Conservation (phyloP, 495 filamentous ascomycete species). For the Evansstolkia leycettana region DNA sequence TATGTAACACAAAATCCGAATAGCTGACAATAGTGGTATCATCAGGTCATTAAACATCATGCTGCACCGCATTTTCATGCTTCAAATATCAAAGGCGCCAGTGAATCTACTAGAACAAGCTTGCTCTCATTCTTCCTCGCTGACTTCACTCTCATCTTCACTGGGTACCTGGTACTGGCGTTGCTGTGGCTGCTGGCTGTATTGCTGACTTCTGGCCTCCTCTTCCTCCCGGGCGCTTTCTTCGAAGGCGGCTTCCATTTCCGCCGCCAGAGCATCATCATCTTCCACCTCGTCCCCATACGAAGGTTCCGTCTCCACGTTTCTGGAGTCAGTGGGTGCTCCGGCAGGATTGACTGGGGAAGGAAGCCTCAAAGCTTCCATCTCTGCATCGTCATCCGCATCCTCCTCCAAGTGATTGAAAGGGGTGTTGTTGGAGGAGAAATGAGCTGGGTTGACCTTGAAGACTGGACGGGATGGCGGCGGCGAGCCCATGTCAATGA, state of each 20-base stretch:
- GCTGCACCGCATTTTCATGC: too few species aligned
- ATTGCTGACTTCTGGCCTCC: slow-evolving; percentile 22
- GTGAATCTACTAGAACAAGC: background rate
- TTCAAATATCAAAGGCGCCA: too few species aligned
- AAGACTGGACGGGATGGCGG: slow-evolving; percentile 22
- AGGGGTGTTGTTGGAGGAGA: slow-evolving; percentile 29
- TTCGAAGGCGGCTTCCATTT: slow-evolving; percentile 39
- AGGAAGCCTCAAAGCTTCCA: slow-evolving; percentile 28
- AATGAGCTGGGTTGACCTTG: slow-evolving; percentile 29
- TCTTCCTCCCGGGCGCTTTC: slow-evolving; percentile 27
- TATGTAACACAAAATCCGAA: background rate
- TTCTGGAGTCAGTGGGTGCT: slow-evolving; percentile 2
- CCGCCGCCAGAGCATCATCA: slow-evolving; percentile 30
- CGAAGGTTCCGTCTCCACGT: slow-evolving; percentile 2
- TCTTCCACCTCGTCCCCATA: slow-evolving; percentile 23
- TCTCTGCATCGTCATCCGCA: slow-evolving; percentile 26
- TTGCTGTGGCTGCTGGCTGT: slow-evolving; percentile 15
- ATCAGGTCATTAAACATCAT: background rate
- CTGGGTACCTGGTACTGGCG: slow-evolving; percentile 24
- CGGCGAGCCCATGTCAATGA: slow-evolving; percentile 40
- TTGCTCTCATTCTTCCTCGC: slow-evolving; percentile 30
- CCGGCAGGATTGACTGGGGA: slow-evolving; percentile 21
- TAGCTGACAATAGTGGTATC: background rate
- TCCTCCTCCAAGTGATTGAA: slow-evolving; percentile 19
- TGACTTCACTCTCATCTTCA: slow-evolving; percentile 39